phyloP scores from a whole-genome alignment of 495 filamentous ascomycete species.

The Talaromyces trachyspermus region DNA sequence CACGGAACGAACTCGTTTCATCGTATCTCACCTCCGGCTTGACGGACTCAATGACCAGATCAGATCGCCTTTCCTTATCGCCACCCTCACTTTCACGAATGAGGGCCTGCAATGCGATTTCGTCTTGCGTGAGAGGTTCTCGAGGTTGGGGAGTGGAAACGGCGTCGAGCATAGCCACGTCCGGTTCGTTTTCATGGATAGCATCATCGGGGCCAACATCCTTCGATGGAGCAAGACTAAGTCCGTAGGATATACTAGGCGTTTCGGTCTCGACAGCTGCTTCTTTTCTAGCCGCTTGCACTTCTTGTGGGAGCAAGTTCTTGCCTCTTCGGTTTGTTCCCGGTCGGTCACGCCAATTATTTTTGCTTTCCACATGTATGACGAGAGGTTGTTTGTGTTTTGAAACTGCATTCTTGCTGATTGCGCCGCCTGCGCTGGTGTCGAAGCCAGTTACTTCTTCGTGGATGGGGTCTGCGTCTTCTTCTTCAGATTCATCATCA shows the following conservation, averaged over 20 bases:
- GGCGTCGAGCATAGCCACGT: slow-evolving; percentile 24
- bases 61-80: slow-evolving; percentile 38
- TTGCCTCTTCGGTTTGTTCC: slow-evolving; percentile 41
- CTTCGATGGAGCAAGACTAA: slow-evolving; percentile 33
- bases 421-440: slow-evolving; percentile 45
- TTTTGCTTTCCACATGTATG: slow-evolving; percentile 59
- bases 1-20: slow-evolving; percentile 63
- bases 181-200: slow-evolving; percentile 18
- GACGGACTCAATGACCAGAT: slow-evolving; percentile 51
- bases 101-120: slow-evolving; percentile 74
- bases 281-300: slow-evolving; percentile 29
- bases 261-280: slow-evolving; percentile 31
- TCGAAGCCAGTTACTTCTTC: slow-evolving; percentile 57
- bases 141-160: background rate
- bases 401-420: slow-evolving; percentile 31
- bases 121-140: slow-evolving; percentile 54
- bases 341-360: slow-evolving; percentile 60
- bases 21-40: slow-evolving; percentile 23
- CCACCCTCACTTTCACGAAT: slow-evolving; percentile 48
- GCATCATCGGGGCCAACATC: slow-evolving; percentile 2
- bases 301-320: slow-evolving; percentile 45
- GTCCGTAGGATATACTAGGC: slow-evolving; percentile 36
- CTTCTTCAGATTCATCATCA: slow-evolving; percentile 43
- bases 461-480: slow-evolving; percentile 26
- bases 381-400: slow-evolving; percentile 44